Conservation (phyloP, 2,329 filamentous ascomycete genomes). For the Xylaria sp. region DNA sequence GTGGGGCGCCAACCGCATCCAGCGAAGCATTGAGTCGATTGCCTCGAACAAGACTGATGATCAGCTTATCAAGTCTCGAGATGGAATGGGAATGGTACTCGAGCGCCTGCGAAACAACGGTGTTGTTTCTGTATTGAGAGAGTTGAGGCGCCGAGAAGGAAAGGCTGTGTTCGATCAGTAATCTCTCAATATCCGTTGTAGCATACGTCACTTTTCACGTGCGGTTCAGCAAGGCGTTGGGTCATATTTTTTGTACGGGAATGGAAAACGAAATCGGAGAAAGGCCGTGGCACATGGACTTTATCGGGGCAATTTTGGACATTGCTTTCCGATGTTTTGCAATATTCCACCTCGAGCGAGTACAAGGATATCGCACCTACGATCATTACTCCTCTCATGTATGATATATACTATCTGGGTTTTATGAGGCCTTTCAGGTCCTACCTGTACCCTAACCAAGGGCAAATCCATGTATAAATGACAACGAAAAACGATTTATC, state of each 20-base stretch:
- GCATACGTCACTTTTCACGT: constrained; percentile 32
- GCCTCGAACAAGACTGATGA: constrained; percentile 80
- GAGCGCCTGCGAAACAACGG: constrained; percentile 72
- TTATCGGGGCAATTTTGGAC: constrained; percentile 30
- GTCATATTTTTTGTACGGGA: constrained; percentile 29
- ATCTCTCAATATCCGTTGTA: constrained; percentile 31
- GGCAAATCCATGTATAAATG: constrained; percentile 28
- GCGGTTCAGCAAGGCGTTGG: constrained; percentile 41
- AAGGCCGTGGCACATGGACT: constrained; percentile 19
- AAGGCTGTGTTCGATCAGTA: constrained; percentile 50
- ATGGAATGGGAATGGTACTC: constrained; percentile 84
- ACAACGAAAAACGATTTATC: constrained; percentile 22
- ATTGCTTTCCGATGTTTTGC: constrained; percentile 23
- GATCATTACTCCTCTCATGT: constrained; percentile 47
- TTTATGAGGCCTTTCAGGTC: constrained; percentile 6
- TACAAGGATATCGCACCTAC: constrained; percentile 34
- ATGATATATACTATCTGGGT: constrained; percentile 30
- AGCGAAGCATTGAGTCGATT: constrained; percentile 81
- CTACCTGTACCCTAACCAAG: constrained; percentile 10
- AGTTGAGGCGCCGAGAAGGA: constrained; percentile 60
- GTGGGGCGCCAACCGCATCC: constrained; percentile 74
- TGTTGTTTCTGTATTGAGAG: constrained; percentile 64
- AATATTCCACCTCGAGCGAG: constrained; percentile 30
- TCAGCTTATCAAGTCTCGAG: constrained; percentile 81
- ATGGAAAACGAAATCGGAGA: constrained; percentile 34